Conservation (phyloP, 352 stramenopile species). For the Pythium periplocum region DNA sequence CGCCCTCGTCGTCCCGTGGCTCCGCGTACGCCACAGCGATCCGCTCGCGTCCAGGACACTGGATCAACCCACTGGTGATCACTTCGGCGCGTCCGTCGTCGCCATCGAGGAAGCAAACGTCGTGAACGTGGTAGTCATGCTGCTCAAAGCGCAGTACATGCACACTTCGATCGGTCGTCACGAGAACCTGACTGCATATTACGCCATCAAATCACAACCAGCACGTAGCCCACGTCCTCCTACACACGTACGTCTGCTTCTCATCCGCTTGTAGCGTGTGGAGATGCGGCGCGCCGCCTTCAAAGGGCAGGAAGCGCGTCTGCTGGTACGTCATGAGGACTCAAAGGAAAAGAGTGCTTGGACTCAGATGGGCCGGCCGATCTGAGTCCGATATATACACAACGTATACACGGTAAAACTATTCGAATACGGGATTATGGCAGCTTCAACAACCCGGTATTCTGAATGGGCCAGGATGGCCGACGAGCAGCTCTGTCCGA, state of each 20-base stretch:
- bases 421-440: constrained; percentile 2
- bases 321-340: constrained; percentile 36
- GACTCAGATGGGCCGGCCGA: not conserved
- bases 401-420: not conserved
- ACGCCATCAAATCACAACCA: no score
- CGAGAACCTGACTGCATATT: constrained; percentile 42
- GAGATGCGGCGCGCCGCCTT: constrained; percentile 43
- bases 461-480: no score
- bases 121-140: constrained; percentile 17
- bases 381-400: constrained; percentile 2
- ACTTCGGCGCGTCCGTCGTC: constrained; percentile 24
- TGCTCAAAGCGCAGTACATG: constrained; percentile 31
- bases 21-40: constrained; percentile 49
- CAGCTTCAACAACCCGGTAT: constrained; percentile 5
- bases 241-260: constrained; percentile 23
- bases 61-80: constrained; percentile 40
- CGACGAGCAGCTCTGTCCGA: no score
- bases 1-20: constrained; percentile 19
- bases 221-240: no score
- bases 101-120: constrained; percentile 26
- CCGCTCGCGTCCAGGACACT: constrained; percentile 26
- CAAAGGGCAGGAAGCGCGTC: constrained; percentile 64
- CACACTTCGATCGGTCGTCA: constrained; percentile 62
- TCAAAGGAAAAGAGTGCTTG: not conserved
- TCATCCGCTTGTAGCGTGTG: constrained; percentile 37